Conservation (phyloP, 176 grass and related monocot species). For the Cymbopogon citratus region DNA sequence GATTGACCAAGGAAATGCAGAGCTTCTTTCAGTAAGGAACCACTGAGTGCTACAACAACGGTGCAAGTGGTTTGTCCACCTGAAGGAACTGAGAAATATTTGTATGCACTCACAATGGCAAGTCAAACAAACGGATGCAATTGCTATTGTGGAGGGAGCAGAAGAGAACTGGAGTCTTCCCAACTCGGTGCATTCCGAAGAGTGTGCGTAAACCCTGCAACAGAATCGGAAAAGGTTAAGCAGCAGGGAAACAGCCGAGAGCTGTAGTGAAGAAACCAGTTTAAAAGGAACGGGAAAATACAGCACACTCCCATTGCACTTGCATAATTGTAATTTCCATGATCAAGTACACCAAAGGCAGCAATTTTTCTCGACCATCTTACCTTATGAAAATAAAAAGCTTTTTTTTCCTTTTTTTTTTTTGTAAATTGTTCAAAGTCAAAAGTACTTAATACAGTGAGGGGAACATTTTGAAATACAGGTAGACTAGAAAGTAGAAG, state of each 20-base stretch:
- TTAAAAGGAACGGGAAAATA: neutral
- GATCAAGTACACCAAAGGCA: neutral
- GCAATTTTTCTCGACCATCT: neutral
- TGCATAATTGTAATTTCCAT: neutral
- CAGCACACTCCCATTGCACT: neutral
- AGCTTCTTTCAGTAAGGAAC: neutral
- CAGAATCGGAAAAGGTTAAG: constrained; percentile 18
- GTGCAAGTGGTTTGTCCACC: neutral
- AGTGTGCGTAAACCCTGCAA: constrained; percentile 44
- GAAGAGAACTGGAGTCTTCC: constrained; percentile 34
- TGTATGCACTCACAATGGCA: constrained; percentile 44
- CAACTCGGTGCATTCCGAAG: constrained; percentile 44
- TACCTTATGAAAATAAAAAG: no score
- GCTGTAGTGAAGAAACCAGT: neutral
- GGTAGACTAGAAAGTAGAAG: neutral
- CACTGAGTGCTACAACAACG: neutral
- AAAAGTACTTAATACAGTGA: neutral
- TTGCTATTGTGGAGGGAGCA: constrained; percentile 46
- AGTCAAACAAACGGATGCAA: constrained; percentile 26
- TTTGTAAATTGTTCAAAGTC: neutral
- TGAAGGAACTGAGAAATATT: neutral
- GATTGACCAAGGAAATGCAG: neutral
- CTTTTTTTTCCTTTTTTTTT: no score
- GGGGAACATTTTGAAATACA: neutral
- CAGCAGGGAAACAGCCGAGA: neutral